Percentiles rank a stretch among this genome's conserved stretches.
phyloP scores from a whole-genome alignment of 2,329 filamentous ascomycete genomes.

The Cercospora berteroae region DNA sequence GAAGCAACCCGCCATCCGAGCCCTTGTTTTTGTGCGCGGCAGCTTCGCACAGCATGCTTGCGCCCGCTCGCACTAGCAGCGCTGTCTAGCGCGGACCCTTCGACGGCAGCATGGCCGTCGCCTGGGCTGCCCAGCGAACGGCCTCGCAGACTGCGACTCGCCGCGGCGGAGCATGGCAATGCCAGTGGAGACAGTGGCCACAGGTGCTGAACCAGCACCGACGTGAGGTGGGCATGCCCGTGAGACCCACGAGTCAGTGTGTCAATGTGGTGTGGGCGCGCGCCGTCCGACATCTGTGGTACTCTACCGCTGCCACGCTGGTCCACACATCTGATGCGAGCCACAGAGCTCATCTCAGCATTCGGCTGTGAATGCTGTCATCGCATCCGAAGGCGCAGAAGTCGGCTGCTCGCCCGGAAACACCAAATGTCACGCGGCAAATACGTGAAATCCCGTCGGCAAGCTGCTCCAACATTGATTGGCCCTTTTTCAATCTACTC shows the following conservation, averaged over 20 bases:
- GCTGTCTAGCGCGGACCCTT: conserved; percentile 1
- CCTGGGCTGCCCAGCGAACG: background rate
- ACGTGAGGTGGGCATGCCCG: background rate
- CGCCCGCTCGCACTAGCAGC: background rate
- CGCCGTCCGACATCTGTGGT: background rate
- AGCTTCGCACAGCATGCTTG: background rate
- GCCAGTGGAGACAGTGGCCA: background rate
- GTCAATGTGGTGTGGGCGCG: background rate
- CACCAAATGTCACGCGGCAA: background rate
- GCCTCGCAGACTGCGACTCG: background rate
- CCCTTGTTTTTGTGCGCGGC: background rate
- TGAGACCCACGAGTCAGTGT: background rate
- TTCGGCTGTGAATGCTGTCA: background rate
- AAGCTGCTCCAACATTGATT: background rate
- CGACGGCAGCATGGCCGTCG: background rate
- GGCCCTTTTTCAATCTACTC: background rate
- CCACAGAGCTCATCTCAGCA: background rate
- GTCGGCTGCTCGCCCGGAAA: background rate
- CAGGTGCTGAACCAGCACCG: background rate
- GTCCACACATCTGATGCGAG: background rate
- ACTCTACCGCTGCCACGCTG: background rate
- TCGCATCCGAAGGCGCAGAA: background rate
- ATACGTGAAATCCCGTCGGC: background rate
- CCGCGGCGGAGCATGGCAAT: background rate
- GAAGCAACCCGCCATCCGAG: background rate